Base-by-base conservation (phyloP, 768 basidiomycete genomes). In the Lepiota venenata region DNA sequence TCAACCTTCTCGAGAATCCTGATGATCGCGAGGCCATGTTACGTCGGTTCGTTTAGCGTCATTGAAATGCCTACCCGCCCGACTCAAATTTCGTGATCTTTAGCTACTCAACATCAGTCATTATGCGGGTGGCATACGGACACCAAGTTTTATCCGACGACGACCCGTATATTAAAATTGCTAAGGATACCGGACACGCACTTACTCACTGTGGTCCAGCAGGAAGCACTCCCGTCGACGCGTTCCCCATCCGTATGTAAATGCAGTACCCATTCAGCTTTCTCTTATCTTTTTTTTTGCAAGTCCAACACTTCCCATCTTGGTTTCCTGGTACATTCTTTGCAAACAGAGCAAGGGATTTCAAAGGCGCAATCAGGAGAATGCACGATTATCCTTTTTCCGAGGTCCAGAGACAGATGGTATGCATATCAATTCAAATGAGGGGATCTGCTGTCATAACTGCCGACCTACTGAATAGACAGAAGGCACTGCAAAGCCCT, bases 401-500 rank as follows among this genome's bases (percentile, higher is more conserved):
- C 16, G 42, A 51, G 25, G 58, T 64, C 12, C 16, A 56, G 21
- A 42, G 48, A 29, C 53, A 63, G 27, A 58, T 61, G 50, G 64
- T 60, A 39, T 50, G 47, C 14, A 21, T 11, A 14, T 15, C n/a
- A 36, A 27, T 5, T 55, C 38, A 16, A 45, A 9, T 12, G 5
- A 25, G 25, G n/a, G n/a, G n/a, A 25, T 38, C 18, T 14, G 10
- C 36, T 12, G 21, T 9, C 57, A 54, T 36, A 5, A 9, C 22
- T 38, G n/a, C n/a, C n/a, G n/a, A n/a, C n/a, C n/a, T 11, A 14
- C 15, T 21, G 8, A 9, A 5, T 14, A 54, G 52, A 8, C 21
- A 7, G 42, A 58, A 42, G 77, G 74, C n/a, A 61, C 58, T n/a
- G 70, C 69, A 44, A 68, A 67, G 37, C 69, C 69, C 2, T 75